Percentiles rank a stretch among this genome's conserved stretches.
Evolutionary conservation across 1,284 basidiomycete genomes (phyloP).

Genomic region (Somion occarium): DNA sequence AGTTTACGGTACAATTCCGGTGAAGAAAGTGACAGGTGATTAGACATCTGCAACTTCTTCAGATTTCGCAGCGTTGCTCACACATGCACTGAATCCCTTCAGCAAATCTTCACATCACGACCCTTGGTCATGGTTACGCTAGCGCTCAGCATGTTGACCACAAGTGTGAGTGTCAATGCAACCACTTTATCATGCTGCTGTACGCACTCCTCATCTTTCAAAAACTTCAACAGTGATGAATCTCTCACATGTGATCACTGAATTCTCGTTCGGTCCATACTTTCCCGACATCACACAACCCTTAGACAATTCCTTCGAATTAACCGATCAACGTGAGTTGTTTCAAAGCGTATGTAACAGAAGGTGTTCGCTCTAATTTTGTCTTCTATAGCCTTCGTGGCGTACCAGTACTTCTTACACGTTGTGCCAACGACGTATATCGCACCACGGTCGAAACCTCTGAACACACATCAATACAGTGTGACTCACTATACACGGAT

Average conservation of each 20-base stretch:
- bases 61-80: constrained; percentile 5
- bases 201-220: background rate
- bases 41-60: background rate
- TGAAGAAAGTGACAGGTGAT: constrained; percentile 86
- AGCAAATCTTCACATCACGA: constrained; percentile 89
- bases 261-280: constrained; percentile 95
- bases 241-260: constrained; percentile 91
- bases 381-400: constrained; percentile 66
- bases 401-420: constrained; percentile 95
- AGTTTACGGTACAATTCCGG: constrained; percentile 79
- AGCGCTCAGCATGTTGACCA: constrained; percentile 88
- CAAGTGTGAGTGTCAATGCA: constrained; percentile 44
- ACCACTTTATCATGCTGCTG: constrained; percentile 2
- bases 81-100: background rate
- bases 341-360: constrained; percentile 11
- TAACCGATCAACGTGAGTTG: constrained; percentile 72
- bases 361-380: background rate
- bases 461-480: constrained; percentile 91
- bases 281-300: constrained; percentile 96
- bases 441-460: constrained; percentile 52
- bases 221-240: constrained; percentile 74
- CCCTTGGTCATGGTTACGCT: constrained; percentile 90
- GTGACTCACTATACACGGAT: constrained; percentile 89
- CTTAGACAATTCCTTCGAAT: constrained; percentile 86
- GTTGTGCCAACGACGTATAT: constrained; percentile 95